A percentile compares a stretch with the other conserved stretches of the same genome.
Evolutionary conservation across 768 basidiomycete genomes (phyloP).

Genomic region (Mycena vulgaris): DNA sequence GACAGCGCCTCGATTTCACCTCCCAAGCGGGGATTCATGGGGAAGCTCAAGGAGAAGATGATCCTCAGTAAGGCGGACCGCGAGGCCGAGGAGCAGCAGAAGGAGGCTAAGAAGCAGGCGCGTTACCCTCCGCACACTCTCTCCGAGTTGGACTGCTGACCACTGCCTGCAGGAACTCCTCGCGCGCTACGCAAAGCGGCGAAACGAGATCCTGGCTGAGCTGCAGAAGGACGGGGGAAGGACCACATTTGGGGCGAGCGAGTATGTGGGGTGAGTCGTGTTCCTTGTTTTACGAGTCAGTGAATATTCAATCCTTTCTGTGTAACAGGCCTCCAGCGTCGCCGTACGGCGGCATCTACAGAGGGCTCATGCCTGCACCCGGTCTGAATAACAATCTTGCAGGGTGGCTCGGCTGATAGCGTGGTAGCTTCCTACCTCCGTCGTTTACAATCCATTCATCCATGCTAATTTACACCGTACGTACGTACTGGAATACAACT

Average conservation of each 20-base stretch:
- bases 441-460: too few species aligned
- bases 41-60: constrained; percentile 36
- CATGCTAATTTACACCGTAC: constrained; percentile 6
- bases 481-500: constrained; percentile 13
- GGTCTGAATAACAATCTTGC: constrained; percentile 30
- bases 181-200: constrained; percentile 33
- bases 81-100: constrained; percentile 27
- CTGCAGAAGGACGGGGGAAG: constrained; percentile 23
- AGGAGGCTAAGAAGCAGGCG: constrained; percentile 21
- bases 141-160: not conserved
- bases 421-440: too few species aligned
- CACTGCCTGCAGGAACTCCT: constrained; percentile 26
- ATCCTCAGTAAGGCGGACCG: constrained; percentile 23
- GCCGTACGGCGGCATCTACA: constrained; percentile 32
- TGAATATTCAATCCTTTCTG: not conserved
- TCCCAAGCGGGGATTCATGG: constrained; percentile 25
- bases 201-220: constrained; percentile 30
- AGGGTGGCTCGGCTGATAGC: constrained; percentile 23
- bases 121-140: not conserved
- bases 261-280: constrained; percentile 34
- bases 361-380: constrained; percentile 29
- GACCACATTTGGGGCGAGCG: constrained; percentile 22
- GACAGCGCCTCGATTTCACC: constrained; percentile 1
- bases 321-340: constrained; percentile 32
- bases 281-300: not conserved